Percentiles rank a stretch among this genome's conserved stretches.
phyloP scores from a whole-genome alignment of 2,329 filamentous ascomycete species.

The Fusarium nelsonii region DNA sequence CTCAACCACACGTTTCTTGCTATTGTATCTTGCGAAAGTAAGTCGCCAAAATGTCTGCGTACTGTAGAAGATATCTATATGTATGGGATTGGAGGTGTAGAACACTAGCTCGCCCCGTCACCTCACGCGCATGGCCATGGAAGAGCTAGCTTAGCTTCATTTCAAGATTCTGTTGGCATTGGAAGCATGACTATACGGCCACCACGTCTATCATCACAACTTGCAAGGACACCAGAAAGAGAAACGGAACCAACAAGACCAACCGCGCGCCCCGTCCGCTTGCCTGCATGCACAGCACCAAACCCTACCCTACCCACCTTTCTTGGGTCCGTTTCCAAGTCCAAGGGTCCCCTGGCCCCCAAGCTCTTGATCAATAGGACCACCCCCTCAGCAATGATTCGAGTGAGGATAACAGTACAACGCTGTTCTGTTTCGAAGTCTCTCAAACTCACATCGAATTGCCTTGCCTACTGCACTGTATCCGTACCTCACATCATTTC shows the following conservation, averaged over 20 bases:
- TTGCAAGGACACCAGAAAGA: constrained; percentile 8
- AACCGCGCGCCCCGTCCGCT: constrained; percentile 43
- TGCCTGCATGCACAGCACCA: constrained; percentile 19
- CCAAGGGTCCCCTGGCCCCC: constrained; percentile 35
- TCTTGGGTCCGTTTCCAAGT: constrained; percentile 26
- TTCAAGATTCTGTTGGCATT: neutral
- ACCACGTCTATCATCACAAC: constrained; percentile 6
- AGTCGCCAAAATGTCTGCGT: neutral
- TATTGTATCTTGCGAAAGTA: neutral
- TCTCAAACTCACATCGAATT: constrained; percentile 23
- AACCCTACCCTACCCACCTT: constrained; percentile 21
- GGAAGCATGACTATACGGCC: neutral
- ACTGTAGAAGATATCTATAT: neutral
- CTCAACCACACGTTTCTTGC: neutral
- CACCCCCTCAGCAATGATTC: constrained; percentile 21
- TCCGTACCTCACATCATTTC: constrained; percentile 17
- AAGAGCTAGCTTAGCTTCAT: constrained; percentile 5
- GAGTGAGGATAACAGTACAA: constrained; percentile 17
- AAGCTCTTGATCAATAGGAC: constrained; percentile 26
- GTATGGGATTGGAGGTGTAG: neutral
- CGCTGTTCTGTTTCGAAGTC: constrained; percentile 33
- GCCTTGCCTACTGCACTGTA: neutral
- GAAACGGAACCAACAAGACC: constrained; percentile 28
- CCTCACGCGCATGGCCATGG: neutral
- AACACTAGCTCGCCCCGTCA: neutral